Evolutionary conservation across 306 rosid species (phyloP), one percentile per base, ranked within the genome.

Genomic region (Cajanus cajan): DNA sequence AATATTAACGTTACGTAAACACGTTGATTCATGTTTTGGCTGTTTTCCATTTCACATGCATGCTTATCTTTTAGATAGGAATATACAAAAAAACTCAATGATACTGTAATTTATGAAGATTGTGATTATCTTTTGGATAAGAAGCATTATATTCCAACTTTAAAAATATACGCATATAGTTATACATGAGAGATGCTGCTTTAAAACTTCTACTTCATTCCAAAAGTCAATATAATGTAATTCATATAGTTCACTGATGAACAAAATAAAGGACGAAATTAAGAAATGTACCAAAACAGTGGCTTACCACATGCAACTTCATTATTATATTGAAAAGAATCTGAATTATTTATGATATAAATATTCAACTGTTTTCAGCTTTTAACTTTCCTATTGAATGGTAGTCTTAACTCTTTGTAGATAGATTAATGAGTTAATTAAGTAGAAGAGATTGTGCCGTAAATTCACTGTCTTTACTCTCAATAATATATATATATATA

Each of bases 1-100:
- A 16, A 34, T 3, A 19, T 37, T 13, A 71, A 51, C 66, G 33
- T 21, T 21, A 13, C 66, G 52, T 54, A 54, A 37, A 22, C 37
- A 10, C 25, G 55, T 40, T 15, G 43, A 48, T 39, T 48, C 47
- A 62, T 79, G 45, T 21, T 68, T 78, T 31, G 76, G 69, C 25
- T 57, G 25, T 43, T 41, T 36, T 8, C n/a, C 9, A 14, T 15
- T 8, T 47, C 48, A 13, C 2, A 1, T 45, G n/a, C 25, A 7
- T 68, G 48, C 62, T 68, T 68, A 55, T 68, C 70, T 57, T 55
- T 13, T 57, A 28, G 59, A 68, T 54, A 68, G 16, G 69, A 69
- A 24, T 24, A 4, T 68, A 44, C 36, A n/a, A 67, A 39, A 14
- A 52, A 66, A 12, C 13, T n/a, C 10, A 25, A 67, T 2, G 34